These are phyloP conservation scores for Penicillium verhagenii DNA, from an alignment of 495 filamentous ascomycete species.

Conservation along the genomic window DNA sequence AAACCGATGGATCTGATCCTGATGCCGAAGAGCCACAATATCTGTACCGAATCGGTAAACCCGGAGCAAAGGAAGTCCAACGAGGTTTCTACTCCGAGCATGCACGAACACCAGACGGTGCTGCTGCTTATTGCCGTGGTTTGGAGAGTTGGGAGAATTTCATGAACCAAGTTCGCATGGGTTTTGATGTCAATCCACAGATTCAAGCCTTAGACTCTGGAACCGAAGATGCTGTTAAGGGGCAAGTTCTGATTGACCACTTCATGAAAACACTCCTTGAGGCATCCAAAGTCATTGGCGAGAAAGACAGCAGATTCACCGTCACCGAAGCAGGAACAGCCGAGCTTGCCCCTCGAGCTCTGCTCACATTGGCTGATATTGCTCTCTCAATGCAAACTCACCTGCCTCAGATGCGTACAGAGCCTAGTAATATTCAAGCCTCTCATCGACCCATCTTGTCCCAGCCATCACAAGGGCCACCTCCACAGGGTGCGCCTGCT, in stretches of 20 bases:
- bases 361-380: constrained; percentile 37
- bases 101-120: constrained; percentile 36
- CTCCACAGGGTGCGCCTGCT: not conserved
- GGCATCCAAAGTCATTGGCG: constrained; percentile 5
- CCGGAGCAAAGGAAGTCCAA: constrained; percentile 26
- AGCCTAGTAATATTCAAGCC: constrained; percentile 18
- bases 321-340: constrained; percentile 7
- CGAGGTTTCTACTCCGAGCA: constrained; percentile 39
- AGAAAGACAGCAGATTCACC: not conserved
- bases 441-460: constrained; percentile 31
- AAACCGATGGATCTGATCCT: constrained; percentile 44
- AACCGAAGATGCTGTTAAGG: constrained; percentile 14
- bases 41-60: constrained; percentile 26
- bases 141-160: constrained; percentile 43
- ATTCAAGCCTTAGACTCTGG: constrained; percentile 36
- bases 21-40: constrained; percentile 31
- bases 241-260: not conserved
- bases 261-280: constrained; percentile 14
- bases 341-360: constrained; percentile 17
- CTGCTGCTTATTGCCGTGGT: constrained; percentile 34
- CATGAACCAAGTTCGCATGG: constrained; percentile 37
- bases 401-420: constrained; percentile 26
- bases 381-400: constrained; percentile 26
- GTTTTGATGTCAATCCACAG: constrained; percentile 39
- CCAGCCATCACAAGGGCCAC: constrained; percentile 19